Conservation (phyloP, 2,329 filamentous ascomycete genomes). For the Cordyceps pruinosa region DNA sequence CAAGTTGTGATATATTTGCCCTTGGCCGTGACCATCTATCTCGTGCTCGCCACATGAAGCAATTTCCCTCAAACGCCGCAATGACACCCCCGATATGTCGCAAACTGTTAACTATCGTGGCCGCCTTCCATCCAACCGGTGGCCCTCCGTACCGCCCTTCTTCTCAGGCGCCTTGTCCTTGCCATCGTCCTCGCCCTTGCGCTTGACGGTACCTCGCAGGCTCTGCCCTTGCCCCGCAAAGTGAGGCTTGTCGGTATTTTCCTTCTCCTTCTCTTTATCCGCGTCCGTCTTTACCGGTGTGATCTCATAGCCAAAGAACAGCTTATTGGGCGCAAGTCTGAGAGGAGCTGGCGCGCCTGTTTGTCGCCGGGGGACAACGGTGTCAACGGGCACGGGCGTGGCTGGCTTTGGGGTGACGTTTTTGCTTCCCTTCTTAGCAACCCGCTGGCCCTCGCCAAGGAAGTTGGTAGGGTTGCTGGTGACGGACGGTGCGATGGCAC, state of each 20-base stretch:
- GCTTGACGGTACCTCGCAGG: slow-evolving; percentile 62
- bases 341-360: slow-evolving; percentile 81
- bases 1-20: not conserved
- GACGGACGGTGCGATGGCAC: slow-evolving; percentile 74
- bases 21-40: not conserved
- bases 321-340: slow-evolving; percentile 75
- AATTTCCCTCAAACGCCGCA: slow-evolving; percentile 1
- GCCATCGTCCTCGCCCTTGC: slow-evolving; percentile 52
- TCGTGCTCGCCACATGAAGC: not conserved
- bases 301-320: slow-evolving; percentile 95
- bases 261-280: slow-evolving; percentile 60
- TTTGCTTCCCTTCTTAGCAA: slow-evolving; percentile 79
- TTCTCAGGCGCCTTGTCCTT: slow-evolving; percentile 42
- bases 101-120: slow-evolving; percentile 19
- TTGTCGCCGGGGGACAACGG: slow-evolving; percentile 32
- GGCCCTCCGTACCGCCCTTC: slow-evolving; percentile 37
- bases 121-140: slow-evolving; percentile 37
- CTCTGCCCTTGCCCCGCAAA: slow-evolving; percentile 85
- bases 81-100: not conserved
- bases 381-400: slow-evolving; percentile 53
- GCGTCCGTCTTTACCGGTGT: slow-evolving; percentile 78
- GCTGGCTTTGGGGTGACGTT: slow-evolving; percentile 56
- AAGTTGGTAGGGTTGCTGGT: slow-evolving; percentile 72
- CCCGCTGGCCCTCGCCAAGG: slow-evolving; percentile 67
- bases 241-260: slow-evolving; percentile 58